Percentiles rank a stretch among this genome's conserved stretches.
Conservation (phyloP, 164 flowering plant genomes). For the Tetracentron sinense region DNA sequence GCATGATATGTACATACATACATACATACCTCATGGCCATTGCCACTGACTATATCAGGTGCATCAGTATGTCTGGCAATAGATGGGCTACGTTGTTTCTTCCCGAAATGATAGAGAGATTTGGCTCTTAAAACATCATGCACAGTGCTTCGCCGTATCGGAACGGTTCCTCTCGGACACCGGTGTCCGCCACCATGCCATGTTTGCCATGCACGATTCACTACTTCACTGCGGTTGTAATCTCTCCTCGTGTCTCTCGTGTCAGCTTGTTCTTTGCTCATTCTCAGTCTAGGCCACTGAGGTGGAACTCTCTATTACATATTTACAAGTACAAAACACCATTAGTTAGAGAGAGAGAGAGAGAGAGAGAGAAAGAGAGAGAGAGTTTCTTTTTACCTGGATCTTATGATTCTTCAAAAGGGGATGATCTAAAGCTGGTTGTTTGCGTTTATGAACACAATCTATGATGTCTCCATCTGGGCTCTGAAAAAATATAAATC, state of each 20-base stretch:
- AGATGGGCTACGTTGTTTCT: slow-evolving; percentile 35
- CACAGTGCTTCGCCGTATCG: slow-evolving; percentile 71
- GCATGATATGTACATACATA: not conserved
- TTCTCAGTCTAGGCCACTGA: slow-evolving; percentile 38
- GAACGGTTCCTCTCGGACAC: slow-evolving; percentile 86
- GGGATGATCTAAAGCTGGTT: slow-evolving; percentile 97
- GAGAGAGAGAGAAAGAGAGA: slow-evolving; percentile 4
- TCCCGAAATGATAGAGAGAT: slow-evolving; percentile 80
- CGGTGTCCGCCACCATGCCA: slow-evolving; percentile 75
- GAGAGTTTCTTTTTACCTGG: slow-evolving; percentile 46
- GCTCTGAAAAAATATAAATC: slow-evolving; percentile 46
- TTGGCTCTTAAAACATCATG: slow-evolving; percentile 84
- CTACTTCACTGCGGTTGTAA: not conserved
- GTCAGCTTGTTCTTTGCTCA: slow-evolving; percentile 19
- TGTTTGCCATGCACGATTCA: slow-evolving; percentile 60
- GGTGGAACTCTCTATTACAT: slow-evolving; percentile 22
- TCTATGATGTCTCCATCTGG: slow-evolving; percentile 95
- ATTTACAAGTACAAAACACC: not conserved
- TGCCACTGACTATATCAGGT: slow-evolving; percentile 81
- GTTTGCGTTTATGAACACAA: slow-evolving; percentile 74
- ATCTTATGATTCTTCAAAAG: slow-evolving; percentile 87
- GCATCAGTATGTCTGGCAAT: slow-evolving; percentile 39
- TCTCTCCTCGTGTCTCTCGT: slow-evolving; percentile 14
- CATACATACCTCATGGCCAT: slow-evolving; percentile 82
- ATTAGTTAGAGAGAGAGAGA: slow-evolving; percentile 1